phyloP scores from a whole-genome alignment of 768 basidiomycete genomes.

The Amanita exitialis region DNA sequence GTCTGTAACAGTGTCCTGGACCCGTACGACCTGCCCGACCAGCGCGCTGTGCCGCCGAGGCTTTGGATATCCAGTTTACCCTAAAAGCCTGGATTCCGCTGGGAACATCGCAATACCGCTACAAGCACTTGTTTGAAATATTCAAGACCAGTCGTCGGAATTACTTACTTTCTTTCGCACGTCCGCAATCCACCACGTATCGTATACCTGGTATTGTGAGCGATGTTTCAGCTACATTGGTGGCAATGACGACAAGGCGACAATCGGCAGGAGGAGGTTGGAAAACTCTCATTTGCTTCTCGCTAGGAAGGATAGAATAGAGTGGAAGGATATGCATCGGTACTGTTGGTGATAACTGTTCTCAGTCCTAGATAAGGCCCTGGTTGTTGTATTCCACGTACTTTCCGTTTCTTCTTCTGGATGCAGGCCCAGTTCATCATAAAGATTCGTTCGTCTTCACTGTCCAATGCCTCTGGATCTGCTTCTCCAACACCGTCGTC shows the following conservation, averaged over 20 bases:
- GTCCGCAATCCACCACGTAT: constrained; percentile 95
- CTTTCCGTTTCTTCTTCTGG: constrained; percentile 55
- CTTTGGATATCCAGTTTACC: constrained; percentile 91
- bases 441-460: constrained; percentile 51
- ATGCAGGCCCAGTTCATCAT: constrained; percentile 49
- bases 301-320: constrained; percentile 86
- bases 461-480: constrained; percentile 69
- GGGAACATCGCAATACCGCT: constrained; percentile 76
- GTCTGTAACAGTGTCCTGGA: constrained; percentile 95
- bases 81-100: constrained; percentile 89
- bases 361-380: constrained; percentile 1
- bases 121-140: not conserved
- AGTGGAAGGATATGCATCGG: constrained; percentile 94
- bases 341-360: constrained; percentile 29
- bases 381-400: constrained; percentile 20
- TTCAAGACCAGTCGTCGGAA: not conserved
- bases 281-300: constrained; percentile 94
- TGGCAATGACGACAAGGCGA: constrained; percentile 89
- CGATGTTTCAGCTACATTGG: constrained; percentile 96
- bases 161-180: constrained; percentile 79
- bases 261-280: constrained; percentile 67
- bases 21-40: constrained; percentile 97
- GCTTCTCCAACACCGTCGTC: constrained; percentile 56
- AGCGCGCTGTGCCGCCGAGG: constrained; percentile 87
- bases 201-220: constrained; percentile 94